A percentile compares a stretch with the other conserved stretches of the same genome.
These are phyloP conservation scores for Cystofilobasidium capitatum DNA, from an alignment of 768 basidiomycete genomes.

Conservation along the genomic window DNA sequence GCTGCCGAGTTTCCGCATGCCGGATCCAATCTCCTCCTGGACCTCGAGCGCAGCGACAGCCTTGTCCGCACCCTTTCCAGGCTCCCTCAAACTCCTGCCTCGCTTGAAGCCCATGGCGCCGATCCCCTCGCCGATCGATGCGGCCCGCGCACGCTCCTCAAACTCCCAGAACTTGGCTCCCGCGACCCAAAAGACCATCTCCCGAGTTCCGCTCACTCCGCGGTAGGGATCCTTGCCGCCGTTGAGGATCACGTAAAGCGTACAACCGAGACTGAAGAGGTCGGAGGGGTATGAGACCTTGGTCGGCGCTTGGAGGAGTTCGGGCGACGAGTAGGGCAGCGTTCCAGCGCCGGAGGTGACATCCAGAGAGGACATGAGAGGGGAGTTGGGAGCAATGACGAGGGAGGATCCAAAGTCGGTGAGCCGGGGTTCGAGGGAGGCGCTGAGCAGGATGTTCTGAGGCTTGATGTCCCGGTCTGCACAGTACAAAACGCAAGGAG, in stretches of 20 bases:
- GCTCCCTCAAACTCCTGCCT: slow-evolving; percentile 23
- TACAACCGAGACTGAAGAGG: slow-evolving; percentile 43
- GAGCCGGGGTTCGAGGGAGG: slow-evolving; percentile 33
- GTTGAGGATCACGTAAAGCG: slow-evolving; percentile 38
- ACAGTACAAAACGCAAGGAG: neutral
- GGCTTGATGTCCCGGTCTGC: slow-evolving; percentile 41
- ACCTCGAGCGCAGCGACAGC: neutral
- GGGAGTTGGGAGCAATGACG: slow-evolving; percentile 34
- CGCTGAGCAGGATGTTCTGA: slow-evolving; percentile 37
- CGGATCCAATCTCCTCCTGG: slow-evolving; percentile 29
- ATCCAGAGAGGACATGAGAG: slow-evolving; percentile 33
- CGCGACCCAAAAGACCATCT: slow-evolving; percentile 41
- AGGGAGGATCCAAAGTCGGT: slow-evolving; percentile 43
- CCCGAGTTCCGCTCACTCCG: slow-evolving; percentile 34
- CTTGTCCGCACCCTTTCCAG: slow-evolving; percentile 1
- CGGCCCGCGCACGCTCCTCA: slow-evolving; percentile 38
- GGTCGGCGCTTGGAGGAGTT: slow-evolving; percentile 38
- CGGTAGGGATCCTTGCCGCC: slow-evolving; percentile 42
- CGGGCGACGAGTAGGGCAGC: slow-evolving; percentile 42
- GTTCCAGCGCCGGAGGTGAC: slow-evolving; percentile 42
- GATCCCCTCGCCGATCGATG: slow-evolving; percentile 28
- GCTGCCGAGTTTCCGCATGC: neutral
- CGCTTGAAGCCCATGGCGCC: neutral
- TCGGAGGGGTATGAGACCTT: slow-evolving; percentile 42
- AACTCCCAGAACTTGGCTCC: slow-evolving; percentile 41